Evolutionary conservation across 805 yeast genomes (phyloP), one percentile per base, ranked within the genome.

Genomic region (Nematodospora valgi): DNA sequence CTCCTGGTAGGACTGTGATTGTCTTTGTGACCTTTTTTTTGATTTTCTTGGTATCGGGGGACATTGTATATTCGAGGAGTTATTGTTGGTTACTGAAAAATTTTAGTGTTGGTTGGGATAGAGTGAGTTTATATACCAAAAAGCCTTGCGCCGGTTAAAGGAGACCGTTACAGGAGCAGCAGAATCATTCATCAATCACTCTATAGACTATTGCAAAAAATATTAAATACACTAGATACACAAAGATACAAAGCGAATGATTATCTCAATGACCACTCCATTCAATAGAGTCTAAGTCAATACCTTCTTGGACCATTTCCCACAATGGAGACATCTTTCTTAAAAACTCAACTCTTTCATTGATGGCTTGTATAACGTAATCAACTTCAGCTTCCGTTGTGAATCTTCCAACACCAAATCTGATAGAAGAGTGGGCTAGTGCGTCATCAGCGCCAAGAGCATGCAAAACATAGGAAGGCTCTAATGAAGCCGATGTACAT

Each of bases 291-390:
- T 83, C 76, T 59, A 93, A 71, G 57, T 93, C 98, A 52, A 93
- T 91, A 48, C 98, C 98, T 47, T 93, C 98, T 64, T 93, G 96
- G 39, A 87, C 96, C 98, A 93, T 89, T 68, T 93, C 98, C 98
- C 98, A 93, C 51, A 93, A 71, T 32, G 98, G 98, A 39, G 93
- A 80, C 64, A 93, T 72, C 54, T 88, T 91, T 64, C 98, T 79
- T 57, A 93, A 74, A 64, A 87, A 87, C 45, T 80, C 82, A 37
- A 93, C 98, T 62, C 97, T 79, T 58, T 86, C 89, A 38, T 78
- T 72, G 39, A 93, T 86, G 10, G 96, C 96, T 40, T 82, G 70
- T 45, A 93, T 73, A 32, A 93, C 98, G 56, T 89, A 93, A 57
- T 93, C 98, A 35, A 93, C 77, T 64, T 93, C 98, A 34, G 78